A percentile compares a stretch with the other conserved stretches of the same genome.
Conservation (phyloP, 108 stramenopile species). For the Fragilaria crotonensis region DNA sequence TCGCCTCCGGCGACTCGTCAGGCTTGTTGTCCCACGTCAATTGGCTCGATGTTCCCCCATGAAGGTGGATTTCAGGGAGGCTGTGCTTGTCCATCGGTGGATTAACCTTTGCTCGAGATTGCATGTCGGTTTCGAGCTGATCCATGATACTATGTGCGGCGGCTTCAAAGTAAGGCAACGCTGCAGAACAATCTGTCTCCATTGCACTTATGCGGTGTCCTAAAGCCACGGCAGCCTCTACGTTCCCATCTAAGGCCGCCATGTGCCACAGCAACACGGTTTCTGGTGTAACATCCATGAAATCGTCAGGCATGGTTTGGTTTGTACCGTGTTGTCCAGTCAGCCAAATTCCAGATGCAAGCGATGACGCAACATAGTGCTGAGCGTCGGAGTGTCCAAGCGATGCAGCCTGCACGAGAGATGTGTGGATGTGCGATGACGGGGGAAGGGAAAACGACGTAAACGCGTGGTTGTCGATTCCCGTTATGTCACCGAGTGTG, state of each 20-base stretch:
- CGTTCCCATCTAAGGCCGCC: conserved; percentile 58
- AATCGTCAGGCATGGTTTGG: conserved; percentile 12
- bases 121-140: conserved; percentile 39
- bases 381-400: conserved; percentile 75
- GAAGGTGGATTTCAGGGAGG: conserved; percentile 63
- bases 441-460: not conserved
- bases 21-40: conserved; percentile 65
- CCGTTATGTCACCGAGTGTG: not conserved
- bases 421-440: not conserved
- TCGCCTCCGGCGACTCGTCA: conserved; percentile 71
- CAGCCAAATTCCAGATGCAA: conserved; percentile 60
- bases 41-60: conserved; percentile 69
- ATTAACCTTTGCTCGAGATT: conserved; percentile 51
- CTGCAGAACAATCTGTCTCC: conserved; percentile 13
- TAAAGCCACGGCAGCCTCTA: conserved; percentile 74
- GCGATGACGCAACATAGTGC: conserved; percentile 54
- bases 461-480: conserved; percentile 6
- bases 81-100: conserved; percentile 74
- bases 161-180: conserved; percentile 77
- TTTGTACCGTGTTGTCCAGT: conserved; percentile 44
- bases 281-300: conserved; percentile 34
- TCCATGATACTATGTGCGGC: conserved; percentile 79
- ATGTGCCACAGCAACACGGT: conserved; percentile 69
- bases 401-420: conserved; percentile 57
- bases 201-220: conserved; percentile 25